These are phyloP conservation scores for Musa beccarii DNA, from an alignment of 176 grass and related monocot genomes.

Conservation along the genomic window DNA sequence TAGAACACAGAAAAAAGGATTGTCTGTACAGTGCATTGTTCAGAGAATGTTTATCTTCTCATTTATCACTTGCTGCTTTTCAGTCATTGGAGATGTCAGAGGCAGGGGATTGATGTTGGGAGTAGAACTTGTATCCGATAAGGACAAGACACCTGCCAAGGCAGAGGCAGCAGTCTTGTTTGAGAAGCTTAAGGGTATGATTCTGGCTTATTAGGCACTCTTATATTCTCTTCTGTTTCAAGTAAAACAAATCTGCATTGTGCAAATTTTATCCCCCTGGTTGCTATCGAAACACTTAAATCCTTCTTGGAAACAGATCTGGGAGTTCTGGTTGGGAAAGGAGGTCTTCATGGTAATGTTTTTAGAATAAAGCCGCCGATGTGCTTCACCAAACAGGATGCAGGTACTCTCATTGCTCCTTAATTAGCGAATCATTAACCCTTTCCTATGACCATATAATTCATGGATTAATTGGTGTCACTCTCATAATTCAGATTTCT, in stretches of 20 bases:
- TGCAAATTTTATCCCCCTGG: background rate
- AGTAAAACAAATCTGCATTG: background rate
- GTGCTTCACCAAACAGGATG: slow-evolving; percentile 87
- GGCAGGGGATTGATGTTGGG: slow-evolving; percentile 96
- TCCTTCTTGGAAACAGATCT: slow-evolving; percentile 43
- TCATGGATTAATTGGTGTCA: background rate
- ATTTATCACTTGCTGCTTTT: slow-evolving; percentile 6
- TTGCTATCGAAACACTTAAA: background rate
- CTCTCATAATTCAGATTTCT: slow-evolving; percentile 43
- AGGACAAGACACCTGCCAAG: slow-evolving; percentile 82
- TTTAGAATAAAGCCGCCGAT: slow-evolving; percentile 98
- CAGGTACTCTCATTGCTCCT: slow-evolving; percentile 35
- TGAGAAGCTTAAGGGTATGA: slow-evolving; percentile 84
- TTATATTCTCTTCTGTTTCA: background rate
- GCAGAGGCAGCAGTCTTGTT: slow-evolving; percentile 63
- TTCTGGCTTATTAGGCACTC: background rate
- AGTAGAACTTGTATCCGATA: slow-evolving; percentile 80
- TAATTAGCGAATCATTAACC: background rate
- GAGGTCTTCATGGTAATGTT: slow-evolving; percentile 75
- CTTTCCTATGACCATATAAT: background rate
- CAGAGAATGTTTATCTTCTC: background rate
- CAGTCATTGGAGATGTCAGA: slow-evolving; percentile 96
- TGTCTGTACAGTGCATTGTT: background rate
- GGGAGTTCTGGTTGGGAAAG: slow-evolving; percentile 75
- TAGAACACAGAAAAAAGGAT: background rate